These are phyloP conservation scores for Zalaria sp. DNA, from an alignment of 2,329 filamentous ascomycete species.

Conservation along the genomic window DNA sequence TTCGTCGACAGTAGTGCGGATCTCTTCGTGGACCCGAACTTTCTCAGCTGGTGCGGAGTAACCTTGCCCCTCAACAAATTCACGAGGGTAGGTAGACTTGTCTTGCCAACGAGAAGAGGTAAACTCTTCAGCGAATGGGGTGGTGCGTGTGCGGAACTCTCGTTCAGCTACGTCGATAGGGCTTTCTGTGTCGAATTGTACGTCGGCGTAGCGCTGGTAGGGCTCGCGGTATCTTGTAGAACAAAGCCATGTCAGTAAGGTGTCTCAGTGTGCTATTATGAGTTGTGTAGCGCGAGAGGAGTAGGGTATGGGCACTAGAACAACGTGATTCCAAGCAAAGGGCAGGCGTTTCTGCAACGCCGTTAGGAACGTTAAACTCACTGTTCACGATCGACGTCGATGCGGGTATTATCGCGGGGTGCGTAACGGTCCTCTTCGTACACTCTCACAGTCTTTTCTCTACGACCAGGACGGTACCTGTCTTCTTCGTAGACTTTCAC, in stretches of 20 bases:
- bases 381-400: conserved; percentile 38
- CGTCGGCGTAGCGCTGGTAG: conserved; percentile 45
- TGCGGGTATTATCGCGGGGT: conserved; percentile 13
- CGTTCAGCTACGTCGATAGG: conserved; percentile 43
- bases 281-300: neutral
- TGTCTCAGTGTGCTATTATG: neutral
- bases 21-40: conserved; percentile 35
- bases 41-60: conserved; percentile 21
- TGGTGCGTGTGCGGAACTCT: conserved; percentile 24
- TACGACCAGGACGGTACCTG: conserved; percentile 54
- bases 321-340: conserved; percentile 5
- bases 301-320: conserved; percentile 4
- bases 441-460: conserved; percentile 25
- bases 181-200: conserved; percentile 51
- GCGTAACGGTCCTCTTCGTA: conserved; percentile 22
- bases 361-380: conserved; percentile 19
- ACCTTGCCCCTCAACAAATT: conserved; percentile 8
- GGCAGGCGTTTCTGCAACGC: conserved; percentile 2
- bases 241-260: conserved; percentile 3
- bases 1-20: conserved; percentile 38
- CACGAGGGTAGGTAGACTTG: conserved; percentile 21
- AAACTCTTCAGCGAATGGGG: conserved; percentile 25
- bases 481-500: conserved; percentile 72
- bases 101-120: conserved; percentile 22
- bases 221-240: conserved; percentile 39